Conservation (phyloP, 371 early-diverging fungal species). For the Nosema muscidifuracis region DNA sequence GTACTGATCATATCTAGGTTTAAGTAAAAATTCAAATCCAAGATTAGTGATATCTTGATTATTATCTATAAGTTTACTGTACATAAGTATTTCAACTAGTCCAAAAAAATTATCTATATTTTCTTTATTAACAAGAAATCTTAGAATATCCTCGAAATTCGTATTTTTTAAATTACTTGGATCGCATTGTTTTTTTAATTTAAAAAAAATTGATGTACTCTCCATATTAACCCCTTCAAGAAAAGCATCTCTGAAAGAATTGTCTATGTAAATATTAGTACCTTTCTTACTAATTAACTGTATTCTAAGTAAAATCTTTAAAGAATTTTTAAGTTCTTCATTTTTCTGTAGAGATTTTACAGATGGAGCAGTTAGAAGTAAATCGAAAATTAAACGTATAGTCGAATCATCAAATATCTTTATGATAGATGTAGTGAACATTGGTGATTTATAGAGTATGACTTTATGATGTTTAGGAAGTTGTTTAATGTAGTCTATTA, state of each 20-base stretch:
- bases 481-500: slow-evolving; percentile 7
- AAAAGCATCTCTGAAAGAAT: slow-evolving; percentile 37
- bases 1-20: slow-evolving; percentile 56
- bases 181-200: neutral
- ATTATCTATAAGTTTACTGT: slow-evolving; percentile 40
- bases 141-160: slow-evolving; percentile 30
- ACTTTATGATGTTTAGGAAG: neutral
- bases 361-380: slow-evolving; percentile 6
- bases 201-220: too few relatives aligned
- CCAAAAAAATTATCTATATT: neutral
- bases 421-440: slow-evolving; percentile 36
- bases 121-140: slow-evolving; percentile 30
- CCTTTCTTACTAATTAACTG: slow-evolving; percentile 34
- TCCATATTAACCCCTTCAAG: slow-evolving; percentile 37
- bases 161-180: neutral
- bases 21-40: slow-evolving; percentile 64
- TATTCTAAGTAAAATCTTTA: slow-evolving; percentile 24
- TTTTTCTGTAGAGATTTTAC: slow-evolving; percentile 30
- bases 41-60: slow-evolving; percentile 58
- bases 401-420: slow-evolving; percentile 39
- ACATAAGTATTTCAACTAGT: slow-evolving; percentile 40
- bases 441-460: slow-evolving; percentile 4
- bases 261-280: slow-evolving; percentile 30
- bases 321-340: slow-evolving; percentile 24
- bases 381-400: slow-evolving; percentile 26